Conservation (phyloP, 352 stramenopile genomes). For the Pythium grandisporangium region DNA sequence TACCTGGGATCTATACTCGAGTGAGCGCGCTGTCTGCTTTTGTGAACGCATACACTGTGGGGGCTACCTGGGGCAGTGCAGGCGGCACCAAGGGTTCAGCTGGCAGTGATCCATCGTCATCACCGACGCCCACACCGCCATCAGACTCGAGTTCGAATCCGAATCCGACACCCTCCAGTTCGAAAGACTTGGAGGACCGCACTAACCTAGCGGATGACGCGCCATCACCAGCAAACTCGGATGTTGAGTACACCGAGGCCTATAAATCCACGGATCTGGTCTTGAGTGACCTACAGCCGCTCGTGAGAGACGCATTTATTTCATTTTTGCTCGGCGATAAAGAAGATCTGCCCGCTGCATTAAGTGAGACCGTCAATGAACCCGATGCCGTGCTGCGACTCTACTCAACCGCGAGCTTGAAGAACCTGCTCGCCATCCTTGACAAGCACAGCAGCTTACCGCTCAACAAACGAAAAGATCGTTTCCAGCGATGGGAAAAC, state of each 20-base stretch:
- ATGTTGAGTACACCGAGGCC: not conserved
- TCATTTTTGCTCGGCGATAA: constrained; percentile 6
- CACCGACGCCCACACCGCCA: not conserved
- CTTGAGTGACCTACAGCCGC: not conserved
- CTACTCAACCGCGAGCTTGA: constrained; percentile 6
- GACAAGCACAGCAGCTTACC: constrained; percentile 1
- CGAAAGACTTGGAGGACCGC: no score
- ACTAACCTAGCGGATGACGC: no score
- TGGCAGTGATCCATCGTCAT: not conserved
- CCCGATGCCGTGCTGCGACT: constrained; percentile 3
- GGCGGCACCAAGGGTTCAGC: not conserved
- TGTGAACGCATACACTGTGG: constrained; percentile 2
- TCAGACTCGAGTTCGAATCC: no score
- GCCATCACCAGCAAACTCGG: no score
- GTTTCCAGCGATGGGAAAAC: constrained; percentile 6
- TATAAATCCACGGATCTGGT: not conserved
- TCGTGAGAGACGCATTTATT: constrained; percentile 5
- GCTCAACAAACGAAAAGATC: constrained; percentile 5
- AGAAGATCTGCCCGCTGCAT: not conserved
- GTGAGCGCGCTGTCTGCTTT: constrained; percentile 3
- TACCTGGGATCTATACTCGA: constrained; percentile 9
- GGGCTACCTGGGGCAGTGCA: constrained; percentile 1
- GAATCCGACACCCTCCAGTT: not conserved
- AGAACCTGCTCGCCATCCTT: constrained; percentile 4
- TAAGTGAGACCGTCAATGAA: not conserved